Conservation (phyloP, 257 asterid species). For the Hygrophila difformis region DNA sequence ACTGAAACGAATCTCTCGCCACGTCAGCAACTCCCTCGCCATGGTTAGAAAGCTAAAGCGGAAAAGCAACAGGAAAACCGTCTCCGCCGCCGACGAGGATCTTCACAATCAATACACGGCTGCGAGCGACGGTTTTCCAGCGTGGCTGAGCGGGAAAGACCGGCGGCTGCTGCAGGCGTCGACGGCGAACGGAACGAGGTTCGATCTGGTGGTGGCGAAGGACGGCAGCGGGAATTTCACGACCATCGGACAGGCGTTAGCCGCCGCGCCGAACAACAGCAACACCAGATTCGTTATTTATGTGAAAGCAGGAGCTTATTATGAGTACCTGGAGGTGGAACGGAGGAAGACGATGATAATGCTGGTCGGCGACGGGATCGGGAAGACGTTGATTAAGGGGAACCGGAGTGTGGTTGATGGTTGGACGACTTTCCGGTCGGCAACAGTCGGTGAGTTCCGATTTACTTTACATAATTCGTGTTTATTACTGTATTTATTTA, state of each 20-base stretch:
- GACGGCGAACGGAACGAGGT: slow-evolving; percentile 20
- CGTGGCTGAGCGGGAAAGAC: slow-evolving; percentile 56
- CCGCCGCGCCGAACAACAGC: slow-evolving; percentile 73
- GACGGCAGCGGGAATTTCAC: slow-evolving; percentile 85
- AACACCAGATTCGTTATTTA: slow-evolving; percentile 63
- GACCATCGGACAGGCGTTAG: slow-evolving; percentile 55
- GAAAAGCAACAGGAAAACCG: slow-evolving; percentile 13
- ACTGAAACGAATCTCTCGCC: slow-evolving; percentile 50
- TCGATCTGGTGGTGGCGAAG: slow-evolving; percentile 53
- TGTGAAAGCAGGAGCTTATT: slow-evolving; percentile 84
- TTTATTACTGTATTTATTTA: no score
- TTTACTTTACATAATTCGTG: not conserved
- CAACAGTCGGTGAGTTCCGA: slow-evolving; percentile 66
- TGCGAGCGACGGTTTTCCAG: slow-evolving; percentile 41
- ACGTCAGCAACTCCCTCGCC: slow-evolving; percentile 77
- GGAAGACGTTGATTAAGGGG: slow-evolving; percentile 76
- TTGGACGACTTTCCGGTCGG: slow-evolving; percentile 93
- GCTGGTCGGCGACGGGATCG: slow-evolving; percentile 92
- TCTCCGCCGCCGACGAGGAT: slow-evolving; percentile 14
- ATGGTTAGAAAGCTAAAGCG: slow-evolving; percentile 56
- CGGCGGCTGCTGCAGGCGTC: slow-evolving; percentile 53
- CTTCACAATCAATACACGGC: no score
- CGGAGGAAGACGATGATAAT: slow-evolving; percentile 42
- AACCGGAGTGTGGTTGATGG: slow-evolving; percentile 81
- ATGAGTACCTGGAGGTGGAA: slow-evolving; percentile 61